Percentiles rank a stretch among this genome's conserved stretches.
Conservation (phyloP, 1,139 yeast species). For the Diutina pseudorugosa region DNA sequence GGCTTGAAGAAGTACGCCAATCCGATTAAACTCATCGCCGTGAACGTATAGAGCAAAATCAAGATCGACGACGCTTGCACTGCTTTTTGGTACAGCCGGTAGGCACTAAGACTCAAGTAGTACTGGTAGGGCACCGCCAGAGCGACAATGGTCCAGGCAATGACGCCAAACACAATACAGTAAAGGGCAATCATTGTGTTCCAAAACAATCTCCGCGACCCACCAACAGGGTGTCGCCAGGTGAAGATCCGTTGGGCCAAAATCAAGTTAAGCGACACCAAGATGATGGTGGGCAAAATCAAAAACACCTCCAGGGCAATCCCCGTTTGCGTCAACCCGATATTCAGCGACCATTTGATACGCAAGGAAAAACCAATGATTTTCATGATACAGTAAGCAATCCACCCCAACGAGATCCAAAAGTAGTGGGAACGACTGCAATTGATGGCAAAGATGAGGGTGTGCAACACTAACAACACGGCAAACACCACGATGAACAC, state of each 20-base stretch:
- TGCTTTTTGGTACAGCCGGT: not conserved
- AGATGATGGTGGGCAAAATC: not conserved
- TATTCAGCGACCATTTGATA: not conserved
- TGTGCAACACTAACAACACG: conserved; percentile 9
- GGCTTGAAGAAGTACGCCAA: conserved; percentile 4
- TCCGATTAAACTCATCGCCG: not conserved
- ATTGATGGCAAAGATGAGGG: not conserved
- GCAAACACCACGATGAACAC: not conserved
- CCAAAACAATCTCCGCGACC: conserved; percentile 3
- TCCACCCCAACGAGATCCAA: conserved; percentile 1
- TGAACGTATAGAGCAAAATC: not conserved
- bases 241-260: conserved; percentile 4
- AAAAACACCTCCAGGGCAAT: conserved; percentile 2
- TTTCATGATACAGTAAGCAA: not conserved
- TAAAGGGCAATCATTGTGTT: not conserved
- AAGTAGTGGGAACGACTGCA: conserved; percentile 4
- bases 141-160: conserved; percentile 1
- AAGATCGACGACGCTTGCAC: conserved; percentile 1
- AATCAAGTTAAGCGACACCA: conserved; percentile 3
- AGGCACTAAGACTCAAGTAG: not conserved
- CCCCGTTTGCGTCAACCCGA: not conserved
- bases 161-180: not conserved
- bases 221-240: conserved; percentile 5
- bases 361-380: not conserved
- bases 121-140: conserved; percentile 1